These are phyloP conservation scores for Saturnispora dispora DNA, from an alignment of 805 yeast species.

Conservation along the genomic window DNA sequence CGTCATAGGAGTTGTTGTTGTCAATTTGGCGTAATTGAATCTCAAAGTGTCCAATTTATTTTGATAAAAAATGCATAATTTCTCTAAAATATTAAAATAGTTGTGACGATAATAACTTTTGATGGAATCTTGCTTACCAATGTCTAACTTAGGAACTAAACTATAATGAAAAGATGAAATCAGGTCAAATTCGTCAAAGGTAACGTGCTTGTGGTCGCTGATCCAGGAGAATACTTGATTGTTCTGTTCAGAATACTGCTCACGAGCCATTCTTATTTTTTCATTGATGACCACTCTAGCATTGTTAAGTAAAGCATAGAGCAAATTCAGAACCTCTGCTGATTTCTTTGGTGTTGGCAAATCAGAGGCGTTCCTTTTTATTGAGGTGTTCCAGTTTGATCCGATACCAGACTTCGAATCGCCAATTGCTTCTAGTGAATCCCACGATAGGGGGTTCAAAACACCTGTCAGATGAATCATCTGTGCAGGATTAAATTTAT, in stretches of 20 bases:
- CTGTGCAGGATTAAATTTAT: constrained; percentile 37
- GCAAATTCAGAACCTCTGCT: constrained; percentile 20
- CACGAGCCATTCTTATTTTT: constrained; percentile 14
- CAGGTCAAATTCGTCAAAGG: constrained; percentile 11
- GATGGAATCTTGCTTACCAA: constrained; percentile 17
- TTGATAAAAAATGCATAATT: constrained; percentile 6
- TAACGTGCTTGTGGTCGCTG: neutral
- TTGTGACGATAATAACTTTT: constrained; percentile 15
- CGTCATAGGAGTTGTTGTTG: constrained; percentile 14
- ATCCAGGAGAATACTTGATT: constrained; percentile 15
- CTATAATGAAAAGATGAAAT: constrained; percentile 6
- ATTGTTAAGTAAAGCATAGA: constrained; percentile 23
- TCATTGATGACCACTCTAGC: constrained; percentile 22
- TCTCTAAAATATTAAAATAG: constrained; percentile 19
- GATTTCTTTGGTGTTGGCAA: constrained; percentile 23
- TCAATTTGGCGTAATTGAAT: constrained; percentile 23
- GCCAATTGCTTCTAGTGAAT: constrained; percentile 27
- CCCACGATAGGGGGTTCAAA: constrained; percentile 27
- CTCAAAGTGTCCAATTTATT: constrained; percentile 23
- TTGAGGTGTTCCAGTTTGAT: constrained; percentile 3
- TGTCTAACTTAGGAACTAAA: constrained; percentile 4
- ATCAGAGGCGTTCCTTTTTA: neutral
- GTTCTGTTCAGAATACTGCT: constrained; percentile 12
- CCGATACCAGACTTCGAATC: constrained; percentile 15
- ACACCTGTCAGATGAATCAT: constrained; percentile 33